Conservation (phyloP, 805 yeast genomes). For the Lipomyces kockii region DNA sequence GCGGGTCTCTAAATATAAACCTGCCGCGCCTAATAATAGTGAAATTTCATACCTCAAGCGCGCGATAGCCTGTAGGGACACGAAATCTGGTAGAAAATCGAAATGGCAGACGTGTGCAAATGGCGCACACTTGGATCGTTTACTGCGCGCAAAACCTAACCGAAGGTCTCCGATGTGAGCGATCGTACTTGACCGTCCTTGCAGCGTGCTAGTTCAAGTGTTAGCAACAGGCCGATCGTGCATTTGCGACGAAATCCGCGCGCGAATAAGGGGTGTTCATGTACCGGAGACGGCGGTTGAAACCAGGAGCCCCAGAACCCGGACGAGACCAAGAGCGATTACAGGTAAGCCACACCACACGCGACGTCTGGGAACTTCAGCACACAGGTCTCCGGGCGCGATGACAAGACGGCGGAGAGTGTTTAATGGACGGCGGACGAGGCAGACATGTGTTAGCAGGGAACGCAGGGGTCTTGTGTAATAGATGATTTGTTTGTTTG, state of each 20-base stretch:
- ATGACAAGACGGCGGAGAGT: not conserved
- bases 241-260: not conserved
- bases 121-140: not conserved
- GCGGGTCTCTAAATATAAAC: not conserved
- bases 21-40: not conserved
- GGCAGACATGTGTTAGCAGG: not conserved
- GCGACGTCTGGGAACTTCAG: not conserved
- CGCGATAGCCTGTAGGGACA: not conserved
- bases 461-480: not conserved
- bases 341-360: not conserved
- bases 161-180: not conserved
- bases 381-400: not conserved
- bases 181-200: not conserved
- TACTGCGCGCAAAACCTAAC: not conserved
- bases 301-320: not conserved
- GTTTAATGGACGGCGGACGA: not conserved
- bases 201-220: not conserved
- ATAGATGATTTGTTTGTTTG: slow-evolving; percentile 2
- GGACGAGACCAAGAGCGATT: not conserved
- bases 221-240: not conserved
- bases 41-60: not conserved
- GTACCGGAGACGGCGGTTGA: not conserved
- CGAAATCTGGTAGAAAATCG: not conserved
- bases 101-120: not conserved
- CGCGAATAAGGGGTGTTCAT: not conserved